Evolutionary conservation across 345 rosid genomes (phyloP), one percentile per base, ranked within the genome.

Genomic region (Citrus inodora): DNA sequence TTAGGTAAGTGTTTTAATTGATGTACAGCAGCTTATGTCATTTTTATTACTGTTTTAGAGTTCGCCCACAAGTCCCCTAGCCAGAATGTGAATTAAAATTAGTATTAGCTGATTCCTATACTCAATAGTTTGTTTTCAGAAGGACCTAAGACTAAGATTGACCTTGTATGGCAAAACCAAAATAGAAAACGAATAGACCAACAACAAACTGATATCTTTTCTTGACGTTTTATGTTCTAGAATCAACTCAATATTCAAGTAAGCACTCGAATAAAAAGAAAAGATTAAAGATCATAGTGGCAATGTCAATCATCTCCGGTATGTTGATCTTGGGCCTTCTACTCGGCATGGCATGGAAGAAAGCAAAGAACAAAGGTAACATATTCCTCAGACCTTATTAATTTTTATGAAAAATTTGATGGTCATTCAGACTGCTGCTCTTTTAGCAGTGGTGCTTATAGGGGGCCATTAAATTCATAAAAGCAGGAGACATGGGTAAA

Each of bases 1-100:
- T 35, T 79, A 58, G 85, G 88, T 83, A 79, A 48, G 58, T 75
- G 56, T 42, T 16, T 40, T 63, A 13, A 30, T 42, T 30, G 24
- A 46, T 53, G 4, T 30, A 53, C 9, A 27, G 7, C 63, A 30
- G 19, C 27, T 40, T 53, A 40, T 28, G 32, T 71, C 19, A 51
- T 19, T 22, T 53, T 46, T 16, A 71, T 8, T 13, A 16, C 40
- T 48, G 55, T 51, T 19, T 11, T 14, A 9, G 35, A 28, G 13
- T 27, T 46, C 37, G 8, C 35, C n/a, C 35, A 7, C 60, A 38
- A 67, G 6, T n/a, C 21, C 28, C 8, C n/a, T 28, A 67, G 4
- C 51, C 28, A 67, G 71, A 37, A 37, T 37, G 40, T 37, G 40
- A 37, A 33, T 62, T 62, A 27, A 27, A 17, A 62, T 27, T 62